These are phyloP conservation scores for Zoysia matrella DNA, from an alignment of 202 grass and related monocot species.

Conservation along the genomic window DNA sequence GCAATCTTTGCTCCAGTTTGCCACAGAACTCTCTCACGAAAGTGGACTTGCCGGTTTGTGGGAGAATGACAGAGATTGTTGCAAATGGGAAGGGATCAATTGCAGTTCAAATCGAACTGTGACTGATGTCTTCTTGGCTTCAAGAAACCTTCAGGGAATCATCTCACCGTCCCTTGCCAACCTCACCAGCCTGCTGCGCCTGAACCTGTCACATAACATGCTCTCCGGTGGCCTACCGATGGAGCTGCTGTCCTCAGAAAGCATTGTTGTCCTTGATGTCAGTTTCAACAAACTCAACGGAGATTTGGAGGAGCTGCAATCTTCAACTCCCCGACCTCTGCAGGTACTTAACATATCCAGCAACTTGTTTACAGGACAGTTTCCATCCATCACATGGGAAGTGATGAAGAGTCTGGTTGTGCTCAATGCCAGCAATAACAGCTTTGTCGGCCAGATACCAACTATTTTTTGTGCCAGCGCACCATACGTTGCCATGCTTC, in stretches of 20 bases:
- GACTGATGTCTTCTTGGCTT: conserved; percentile 53
- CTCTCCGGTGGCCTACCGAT: conserved; percentile 47
- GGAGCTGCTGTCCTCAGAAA: conserved; percentile 58
- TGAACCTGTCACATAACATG: background rate
- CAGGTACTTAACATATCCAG: conserved; percentile 67
- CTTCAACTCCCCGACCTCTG: conserved; percentile 14
- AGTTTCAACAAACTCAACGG: conserved; percentile 58
- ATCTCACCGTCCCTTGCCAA: conserved; percentile 64
- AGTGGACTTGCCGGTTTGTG: conserved; percentile 12
- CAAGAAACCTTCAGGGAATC: conserved; percentile 49
- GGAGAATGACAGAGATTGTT: conserved; percentile 4
- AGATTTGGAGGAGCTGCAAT: conserved; percentile 27
- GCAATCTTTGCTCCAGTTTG: conserved; percentile 20
- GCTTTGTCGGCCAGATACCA: conserved; percentile 53
- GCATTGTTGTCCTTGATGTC: conserved; percentile 53
- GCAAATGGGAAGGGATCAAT: no score
- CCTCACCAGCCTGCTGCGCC: conserved; percentile 51
- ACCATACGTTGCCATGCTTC: conserved; percentile 32
- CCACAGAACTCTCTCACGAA: conserved; percentile 2
- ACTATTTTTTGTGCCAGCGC: conserved; percentile 33
- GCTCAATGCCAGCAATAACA: background rate
- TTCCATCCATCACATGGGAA: conserved; percentile 34
- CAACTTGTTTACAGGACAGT: conserved; percentile 47
- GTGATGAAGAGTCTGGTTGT: conserved; percentile 29
- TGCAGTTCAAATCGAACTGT: no score